Percentiles rank a stretch among this genome's conserved stretches.
Conservation (phyloP, 2,329 filamentous ascomycete species). For the Colletotrichum limetticola region DNA sequence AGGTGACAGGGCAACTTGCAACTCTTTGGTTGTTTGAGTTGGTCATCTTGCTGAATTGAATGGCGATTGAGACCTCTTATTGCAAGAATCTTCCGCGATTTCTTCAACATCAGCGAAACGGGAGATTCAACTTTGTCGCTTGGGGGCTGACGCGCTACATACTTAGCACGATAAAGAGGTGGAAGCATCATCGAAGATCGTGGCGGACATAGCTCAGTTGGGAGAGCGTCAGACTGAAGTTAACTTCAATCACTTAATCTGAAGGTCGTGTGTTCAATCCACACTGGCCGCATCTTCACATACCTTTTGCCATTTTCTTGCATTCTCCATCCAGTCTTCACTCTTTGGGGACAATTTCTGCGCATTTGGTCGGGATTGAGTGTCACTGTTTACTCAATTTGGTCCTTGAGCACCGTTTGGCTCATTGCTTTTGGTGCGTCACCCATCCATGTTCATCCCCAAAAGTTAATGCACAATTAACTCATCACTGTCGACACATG, state of each 20-base stretch:
- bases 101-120: neutral
- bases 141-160: too few species aligned
- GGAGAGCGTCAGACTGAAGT: slow-evolving; percentile 36
- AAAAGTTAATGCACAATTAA: neutral
- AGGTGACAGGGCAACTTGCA: too few species aligned
- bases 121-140: too few species aligned
- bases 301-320: neutral
- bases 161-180: fast-evolving
- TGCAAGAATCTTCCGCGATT: neutral
- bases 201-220: slow-evolving; percentile 36
- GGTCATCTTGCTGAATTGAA: neutral
- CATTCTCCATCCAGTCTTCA: too few species aligned
- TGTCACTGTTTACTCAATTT: too few species aligned
- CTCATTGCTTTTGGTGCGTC: neutral
- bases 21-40: neutral
- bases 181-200: neutral
- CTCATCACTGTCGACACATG: neutral
- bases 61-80: neutral
- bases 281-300: slow-evolving; percentile 31
- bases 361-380: too few species aligned
- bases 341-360: too few species aligned
- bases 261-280: slow-evolving; percentile 36
- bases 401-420: neutral
- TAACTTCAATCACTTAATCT: slow-evolving; percentile 33
- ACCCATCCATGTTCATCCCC: neutral